These are phyloP conservation scores for Epichloe brachyelytri DNA, from an alignment of 2,329 filamentous ascomycete genomes.

Conservation along the genomic window DNA sequence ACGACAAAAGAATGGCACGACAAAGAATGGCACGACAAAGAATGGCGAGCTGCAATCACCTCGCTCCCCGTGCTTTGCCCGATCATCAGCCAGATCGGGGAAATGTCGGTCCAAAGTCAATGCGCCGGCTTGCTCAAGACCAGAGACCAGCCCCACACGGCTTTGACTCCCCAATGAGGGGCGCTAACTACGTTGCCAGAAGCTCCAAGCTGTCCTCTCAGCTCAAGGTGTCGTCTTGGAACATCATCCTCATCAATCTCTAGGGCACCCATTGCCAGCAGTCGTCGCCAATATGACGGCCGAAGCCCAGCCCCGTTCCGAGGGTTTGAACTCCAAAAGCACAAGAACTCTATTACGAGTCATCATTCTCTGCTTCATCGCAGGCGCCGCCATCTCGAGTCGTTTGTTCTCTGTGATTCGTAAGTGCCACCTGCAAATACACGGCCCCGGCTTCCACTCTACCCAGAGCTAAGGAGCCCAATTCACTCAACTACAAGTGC, in stretches of 20 bases:
- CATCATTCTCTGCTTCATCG: constrained; percentile 82
- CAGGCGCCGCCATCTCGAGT: constrained; percentile 79
- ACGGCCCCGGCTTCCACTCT: not conserved
- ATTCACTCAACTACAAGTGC: constrained; percentile 8
- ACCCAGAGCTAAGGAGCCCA: not conserved
- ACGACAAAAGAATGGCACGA: too few species aligned
- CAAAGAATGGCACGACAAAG: too few species aligned
- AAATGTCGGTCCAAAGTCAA: constrained; percentile 1
- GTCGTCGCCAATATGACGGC: constrained; percentile 31
- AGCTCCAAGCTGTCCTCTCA: constrained; percentile 34
- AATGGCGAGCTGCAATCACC: too few species aligned
- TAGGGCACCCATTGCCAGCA: constrained; percentile 18
- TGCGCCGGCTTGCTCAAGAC: not conserved
- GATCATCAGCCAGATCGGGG: not conserved
- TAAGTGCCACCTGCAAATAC: constrained; percentile 34
- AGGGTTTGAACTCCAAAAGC: constrained; percentile 69
- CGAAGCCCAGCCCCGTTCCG: constrained; percentile 40
- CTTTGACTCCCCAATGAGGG: not conserved
- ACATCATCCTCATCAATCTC: constrained; percentile 23
- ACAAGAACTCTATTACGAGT: constrained; percentile 76
- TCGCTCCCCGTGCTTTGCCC: too few species aligned
- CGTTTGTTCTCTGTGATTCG: constrained; percentile 97
- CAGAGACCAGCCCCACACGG: not conserved
- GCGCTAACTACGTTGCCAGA: constrained; percentile 7
- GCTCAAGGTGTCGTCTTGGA: constrained; percentile 10